Base-by-base conservation (phyloP, 306 rosid genomes). In the Ormosia emarginata region DNA sequence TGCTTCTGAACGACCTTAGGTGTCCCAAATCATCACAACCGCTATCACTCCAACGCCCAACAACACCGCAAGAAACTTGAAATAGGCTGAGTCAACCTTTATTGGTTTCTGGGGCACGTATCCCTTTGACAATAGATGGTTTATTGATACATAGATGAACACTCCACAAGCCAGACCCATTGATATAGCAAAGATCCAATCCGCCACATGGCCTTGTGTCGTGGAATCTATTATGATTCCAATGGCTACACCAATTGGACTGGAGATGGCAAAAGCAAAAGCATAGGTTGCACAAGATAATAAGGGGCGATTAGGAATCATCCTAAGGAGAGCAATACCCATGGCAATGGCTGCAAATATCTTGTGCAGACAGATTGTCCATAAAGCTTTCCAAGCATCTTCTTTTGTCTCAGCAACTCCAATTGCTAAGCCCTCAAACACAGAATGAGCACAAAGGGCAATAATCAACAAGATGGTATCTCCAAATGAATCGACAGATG, bases 11-110 rank as follows among this genome's bases (percentile, higher is more conserved):
- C n/a, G 12, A 69, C 81, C 72, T 85, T 83, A 92, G 50, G 92
- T 86, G 67, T 92, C 97, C 97, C 97, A 94, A 18, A 90, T 91
- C 97, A 92, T 94, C 77, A 88, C 98, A 85, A 92, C 88, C 24
- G 94, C 89, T 52, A 92, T 90, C 4, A 91, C 92, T 56, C 88
- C 97, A 77, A 92, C 11, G 1, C 98, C 97, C 40, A 90, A 79
- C 37, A 78, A 4, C 79, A 94, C 97, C 0, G 97, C 92, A 57
- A 91, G 58, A 58, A 91, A 85, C 88, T 83, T 94, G 80, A 39
- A 68, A 75, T 68, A 77, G 2, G 90, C 67, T 30, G 87, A 81
- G 59, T 87, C 90, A 33, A 86, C 86, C 65, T 12, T 44, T 59
- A 89, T 8, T 10, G 82, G 67, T 37, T 75, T 86, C 8, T 49